Percentiles rank a stretch among this genome's conserved stretches.
phyloP scores from a whole-genome alignment of 2,329 filamentous ascomycete species.

The Hypomyces rosellus region DNA sequence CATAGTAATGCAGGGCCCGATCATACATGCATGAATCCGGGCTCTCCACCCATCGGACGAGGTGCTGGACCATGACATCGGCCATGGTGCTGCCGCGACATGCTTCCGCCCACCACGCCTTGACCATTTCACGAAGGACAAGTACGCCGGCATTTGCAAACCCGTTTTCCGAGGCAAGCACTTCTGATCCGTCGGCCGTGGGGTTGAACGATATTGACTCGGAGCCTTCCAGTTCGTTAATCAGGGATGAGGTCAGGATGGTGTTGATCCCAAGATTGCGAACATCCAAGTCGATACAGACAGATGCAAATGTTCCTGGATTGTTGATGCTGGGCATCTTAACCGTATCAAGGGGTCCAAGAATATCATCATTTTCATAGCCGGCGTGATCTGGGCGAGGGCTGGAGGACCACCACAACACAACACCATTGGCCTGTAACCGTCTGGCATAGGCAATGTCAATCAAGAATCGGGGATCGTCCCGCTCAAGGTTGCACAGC shows the following conservation, averaged over 20 bases:
- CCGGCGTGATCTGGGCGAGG: slow-evolving; percentile 90
- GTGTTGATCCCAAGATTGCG: slow-evolving; percentile 97
- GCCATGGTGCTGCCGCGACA: slow-evolving; percentile 89
- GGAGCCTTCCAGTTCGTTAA: slow-evolving; percentile 90
- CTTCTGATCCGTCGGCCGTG: slow-evolving; percentile 33
- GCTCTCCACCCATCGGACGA: slow-evolving; percentile 95
- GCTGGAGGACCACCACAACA: slow-evolving; percentile 92
- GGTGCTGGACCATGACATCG: slow-evolving; percentile 92
- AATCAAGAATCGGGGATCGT: slow-evolving; percentile 91
- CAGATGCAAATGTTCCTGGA: slow-evolving; percentile 87
- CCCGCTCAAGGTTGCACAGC: slow-evolving; percentile 88
- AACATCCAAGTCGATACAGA: slow-evolving; percentile 91
- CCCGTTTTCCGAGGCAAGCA: slow-evolving; percentile 77
- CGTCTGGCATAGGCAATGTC: slow-evolving; percentile 91
- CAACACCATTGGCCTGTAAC: slow-evolving; percentile 83
- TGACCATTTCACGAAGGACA: slow-evolving; percentile 96
- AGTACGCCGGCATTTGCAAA: slow-evolving; percentile 89
- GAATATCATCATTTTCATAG: slow-evolving; percentile 86
- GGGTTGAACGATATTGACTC: slow-evolving; percentile 80
- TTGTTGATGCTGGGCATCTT: slow-evolving; percentile 92
- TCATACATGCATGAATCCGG: slow-evolving; percentile 94
- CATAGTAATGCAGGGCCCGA: slow-evolving; percentile 88
- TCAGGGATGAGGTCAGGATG: slow-evolving; percentile 88
- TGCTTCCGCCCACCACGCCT: slow-evolving; percentile 95
- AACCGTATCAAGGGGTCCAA: slow-evolving; percentile 75